phyloP scores from a whole-genome alignment of 2,329 filamentous ascomycete genomes.

The Claviceps sp. region DNA sequence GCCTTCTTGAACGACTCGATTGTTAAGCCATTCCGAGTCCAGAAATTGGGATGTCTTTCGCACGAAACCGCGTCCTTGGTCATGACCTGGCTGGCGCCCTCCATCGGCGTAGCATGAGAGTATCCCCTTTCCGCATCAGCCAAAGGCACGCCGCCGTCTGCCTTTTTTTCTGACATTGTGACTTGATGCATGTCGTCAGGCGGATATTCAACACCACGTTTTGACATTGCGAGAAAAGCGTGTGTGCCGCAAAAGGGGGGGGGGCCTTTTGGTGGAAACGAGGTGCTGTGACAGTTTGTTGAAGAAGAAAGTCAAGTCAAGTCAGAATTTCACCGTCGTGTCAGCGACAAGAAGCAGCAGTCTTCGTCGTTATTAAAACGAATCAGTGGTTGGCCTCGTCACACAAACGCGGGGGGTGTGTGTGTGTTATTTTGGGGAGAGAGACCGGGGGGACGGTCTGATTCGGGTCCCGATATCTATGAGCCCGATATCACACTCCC shows the following conservation, averaged over 20 bases:
- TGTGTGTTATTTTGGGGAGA: not conserved
- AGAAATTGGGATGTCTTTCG: conserved; percentile 17
- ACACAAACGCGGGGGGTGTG: not conserved
- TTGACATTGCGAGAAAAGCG: not conserved
- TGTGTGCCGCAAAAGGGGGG: not conserved
- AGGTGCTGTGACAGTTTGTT: not conserved
- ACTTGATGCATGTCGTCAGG: not conserved
- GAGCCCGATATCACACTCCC: not conserved
- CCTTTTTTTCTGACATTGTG: not conserved
- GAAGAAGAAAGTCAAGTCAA: not conserved
- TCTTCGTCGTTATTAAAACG: not conserved
- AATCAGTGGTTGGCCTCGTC: not conserved
- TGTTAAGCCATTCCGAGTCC: conserved; percentile 25
- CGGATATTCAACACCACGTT: not conserved
- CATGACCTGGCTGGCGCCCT: conserved; percentile 9
- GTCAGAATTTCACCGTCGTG: not conserved
- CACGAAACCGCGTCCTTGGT: conserved; percentile 4
- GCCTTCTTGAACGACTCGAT: conserved; percentile 24
- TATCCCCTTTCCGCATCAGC: conserved; percentile 2
- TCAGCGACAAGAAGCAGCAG: not conserved
- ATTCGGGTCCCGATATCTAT: not conserved
- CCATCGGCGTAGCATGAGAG: not conserved
- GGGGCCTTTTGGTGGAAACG: not conserved
- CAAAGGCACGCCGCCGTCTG: not conserved
- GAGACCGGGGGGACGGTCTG: not conserved